phyloP scores from a whole-genome alignment of 331 rosid genomes.

The Malus hybrid region DNA sequence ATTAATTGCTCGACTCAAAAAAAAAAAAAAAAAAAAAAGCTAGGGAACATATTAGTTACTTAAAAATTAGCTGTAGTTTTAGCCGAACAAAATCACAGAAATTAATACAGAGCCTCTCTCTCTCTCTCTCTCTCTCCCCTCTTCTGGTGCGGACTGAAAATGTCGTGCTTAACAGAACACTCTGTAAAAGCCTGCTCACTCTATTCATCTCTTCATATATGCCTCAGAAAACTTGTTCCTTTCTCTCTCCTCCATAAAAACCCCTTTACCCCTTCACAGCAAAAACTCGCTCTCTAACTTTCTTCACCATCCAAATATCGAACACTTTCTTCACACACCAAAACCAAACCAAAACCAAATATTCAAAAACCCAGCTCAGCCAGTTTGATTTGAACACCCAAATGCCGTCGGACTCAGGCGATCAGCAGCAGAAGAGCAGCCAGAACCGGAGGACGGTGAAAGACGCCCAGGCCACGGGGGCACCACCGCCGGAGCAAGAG shows the following conservation, averaged over 20 bases:
- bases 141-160: slow-evolving; percentile 60
- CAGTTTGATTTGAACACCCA: slow-evolving; percentile 4
- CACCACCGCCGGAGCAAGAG: slow-evolving; percentile 69
- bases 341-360: background rate
- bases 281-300: background rate
- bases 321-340: background rate
- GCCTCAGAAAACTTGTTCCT: slow-evolving; percentile 23
- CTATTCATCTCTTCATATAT: slow-evolving; percentile 48
- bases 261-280: slow-evolving; percentile 3
- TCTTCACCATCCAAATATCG: background rate
- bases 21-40: background rate
- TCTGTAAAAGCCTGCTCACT: slow-evolving; percentile 52
- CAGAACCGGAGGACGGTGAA: slow-evolving; percentile 34
- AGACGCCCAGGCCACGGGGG: slow-evolving; percentile 26
- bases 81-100: slow-evolving; percentile 49
- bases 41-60: background rate
- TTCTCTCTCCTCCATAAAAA: background rate
- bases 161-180: slow-evolving; percentile 68
- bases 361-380: background rate
- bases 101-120: slow-evolving; percentile 19
- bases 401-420: slow-evolving; percentile 56
- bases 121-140: no score
- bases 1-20: no score
- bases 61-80: slow-evolving; percentile 11
- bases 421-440: slow-evolving; percentile 8